These are phyloP conservation scores for Sporobolomyces phaffii DNA, from an alignment of 768 basidiomycete species.

Conservation along the genomic window DNA sequence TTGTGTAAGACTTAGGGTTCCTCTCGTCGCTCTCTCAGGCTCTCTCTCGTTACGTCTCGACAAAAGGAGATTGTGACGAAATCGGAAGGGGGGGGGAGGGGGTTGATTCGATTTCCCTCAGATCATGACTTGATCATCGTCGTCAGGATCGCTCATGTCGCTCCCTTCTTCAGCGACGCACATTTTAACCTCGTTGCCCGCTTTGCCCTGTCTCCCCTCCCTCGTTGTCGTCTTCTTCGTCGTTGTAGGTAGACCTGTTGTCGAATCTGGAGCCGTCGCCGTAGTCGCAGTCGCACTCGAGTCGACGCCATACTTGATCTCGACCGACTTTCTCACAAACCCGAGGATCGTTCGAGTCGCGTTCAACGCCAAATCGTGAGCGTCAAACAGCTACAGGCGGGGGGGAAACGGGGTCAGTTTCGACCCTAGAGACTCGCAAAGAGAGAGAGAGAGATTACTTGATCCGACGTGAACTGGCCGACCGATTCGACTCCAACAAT, in stretches of 20 bases:
- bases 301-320: constrained; percentile 32
- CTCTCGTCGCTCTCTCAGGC: neutral
- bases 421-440: too few relatives aligned
- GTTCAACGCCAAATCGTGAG: constrained; percentile 28
- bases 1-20: too few relatives aligned
- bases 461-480: constrained; percentile 21
- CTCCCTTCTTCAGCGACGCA: neutral
- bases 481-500: constrained; percentile 33
- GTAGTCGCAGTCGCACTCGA: too few relatives aligned
- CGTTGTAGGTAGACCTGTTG: neutral
- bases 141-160: neutral
- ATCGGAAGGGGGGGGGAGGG: too few relatives aligned
- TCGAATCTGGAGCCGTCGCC: constrained; percentile 1
- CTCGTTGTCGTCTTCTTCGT: neutral
- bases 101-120: too few relatives aligned
- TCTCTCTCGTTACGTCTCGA: neutral
- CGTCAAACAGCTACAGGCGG: constrained; percentile 30
- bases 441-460: constrained; percentile 18
- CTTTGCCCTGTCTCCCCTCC: neutral
- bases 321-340: constrained; percentile 38
- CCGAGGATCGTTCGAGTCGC: constrained; percentile 22
- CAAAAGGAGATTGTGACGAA: too few relatives aligned
- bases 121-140: constrained; percentile 21
- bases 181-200: too few relatives aligned
- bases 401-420: neutral